phyloP scores from a whole-genome alignment of 805 yeast genomes.

The Pichia paraexigua region DNA sequence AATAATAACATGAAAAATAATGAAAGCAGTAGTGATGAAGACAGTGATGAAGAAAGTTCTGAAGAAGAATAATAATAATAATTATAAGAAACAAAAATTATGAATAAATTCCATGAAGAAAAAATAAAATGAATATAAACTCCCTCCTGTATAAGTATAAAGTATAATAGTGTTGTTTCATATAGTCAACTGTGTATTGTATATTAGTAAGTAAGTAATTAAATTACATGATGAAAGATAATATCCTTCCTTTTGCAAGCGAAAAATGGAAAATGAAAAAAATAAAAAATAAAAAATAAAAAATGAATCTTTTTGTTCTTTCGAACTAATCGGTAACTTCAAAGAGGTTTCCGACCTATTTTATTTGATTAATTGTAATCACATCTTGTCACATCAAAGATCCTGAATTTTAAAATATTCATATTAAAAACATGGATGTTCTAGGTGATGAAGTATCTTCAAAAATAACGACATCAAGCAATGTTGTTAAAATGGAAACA shows the following conservation, averaged over 20 bases:
- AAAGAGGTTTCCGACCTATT: background rate
- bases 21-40: constrained; percentile 22
- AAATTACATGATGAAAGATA: background rate
- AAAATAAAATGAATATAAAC: background rate
- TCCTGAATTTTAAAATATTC: too few species aligned
- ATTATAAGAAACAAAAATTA: background rate
- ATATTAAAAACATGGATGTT: background rate
- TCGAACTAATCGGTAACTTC: too few species aligned
- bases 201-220: constrained; percentile 2
- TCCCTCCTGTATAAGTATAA: constrained; percentile 4
- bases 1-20: background rate
- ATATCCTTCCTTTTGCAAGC: too few species aligned
- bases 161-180: background rate
- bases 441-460: background rate
- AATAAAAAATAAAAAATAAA: too few species aligned
- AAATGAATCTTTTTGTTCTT: background rate
- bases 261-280: too few species aligned
- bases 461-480: background rate
- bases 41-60: constrained; percentile 29
- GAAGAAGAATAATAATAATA: constrained; percentile 22
- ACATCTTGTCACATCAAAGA: too few species aligned
- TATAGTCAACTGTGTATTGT: background rate
- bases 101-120: background rate
- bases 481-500: background rate
- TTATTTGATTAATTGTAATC: too few species aligned